These are phyloP conservation scores for Lepidium africanum DNA, from an alignment of 345 rosid genomes.

Conservation along the genomic window DNA sequence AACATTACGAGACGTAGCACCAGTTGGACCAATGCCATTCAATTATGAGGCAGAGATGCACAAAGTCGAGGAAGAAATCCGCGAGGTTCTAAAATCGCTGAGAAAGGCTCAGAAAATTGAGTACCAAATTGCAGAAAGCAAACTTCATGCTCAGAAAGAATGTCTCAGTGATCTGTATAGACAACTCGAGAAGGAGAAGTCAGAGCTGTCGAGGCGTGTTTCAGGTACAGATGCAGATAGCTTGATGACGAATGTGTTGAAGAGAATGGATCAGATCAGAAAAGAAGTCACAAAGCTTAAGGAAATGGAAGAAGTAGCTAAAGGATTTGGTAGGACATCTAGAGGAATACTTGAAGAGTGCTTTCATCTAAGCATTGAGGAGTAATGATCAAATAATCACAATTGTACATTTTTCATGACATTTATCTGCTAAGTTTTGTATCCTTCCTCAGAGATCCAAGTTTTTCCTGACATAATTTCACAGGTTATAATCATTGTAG, in stretches of 20 bases:
- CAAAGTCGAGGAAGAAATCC: constrained; percentile 60
- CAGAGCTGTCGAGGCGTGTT: constrained; percentile 28
- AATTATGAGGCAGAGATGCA: constrained; percentile 37
- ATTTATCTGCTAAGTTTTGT: neutral
- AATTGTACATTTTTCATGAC: neutral
- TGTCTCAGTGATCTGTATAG: constrained; percentile 46
- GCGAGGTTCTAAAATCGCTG: constrained; percentile 47
- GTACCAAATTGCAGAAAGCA: constrained; percentile 56
- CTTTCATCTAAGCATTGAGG: constrained; percentile 39
- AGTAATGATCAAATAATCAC: constrained; percentile 9
- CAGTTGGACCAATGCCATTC: constrained; percentile 29
- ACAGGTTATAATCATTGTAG: neutral
- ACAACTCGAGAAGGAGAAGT: constrained; percentile 64
- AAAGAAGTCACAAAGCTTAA: constrained; percentile 46
- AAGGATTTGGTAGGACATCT: constrained; percentile 64
- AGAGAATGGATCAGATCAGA: constrained; percentile 50
- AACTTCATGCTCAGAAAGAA: constrained; percentile 52
- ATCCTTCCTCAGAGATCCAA: neutral
- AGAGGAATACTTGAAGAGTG: constrained; percentile 42
- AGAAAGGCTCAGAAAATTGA: constrained; percentile 53
- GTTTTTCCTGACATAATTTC: neutral
- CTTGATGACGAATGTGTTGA: constrained; percentile 31
- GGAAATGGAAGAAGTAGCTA: constrained; percentile 67
- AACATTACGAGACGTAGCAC: constrained; percentile 25
- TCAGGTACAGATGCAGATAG: constrained; percentile 28